Evolutionary conservation across 1,139 yeast species (phyloP).

Genomic region (Candida sp.): DNA sequence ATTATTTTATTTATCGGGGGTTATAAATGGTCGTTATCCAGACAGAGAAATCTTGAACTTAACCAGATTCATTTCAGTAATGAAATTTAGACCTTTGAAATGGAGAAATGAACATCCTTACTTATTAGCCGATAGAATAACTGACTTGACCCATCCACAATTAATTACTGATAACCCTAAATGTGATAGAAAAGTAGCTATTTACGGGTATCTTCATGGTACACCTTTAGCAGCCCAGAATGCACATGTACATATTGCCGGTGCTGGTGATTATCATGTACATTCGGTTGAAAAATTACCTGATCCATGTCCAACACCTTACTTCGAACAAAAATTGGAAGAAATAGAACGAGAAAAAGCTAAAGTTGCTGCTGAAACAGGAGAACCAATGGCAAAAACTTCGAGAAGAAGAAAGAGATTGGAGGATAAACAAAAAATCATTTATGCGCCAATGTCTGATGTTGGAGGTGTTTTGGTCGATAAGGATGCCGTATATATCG

Average conservation of each 20-base stretch:
- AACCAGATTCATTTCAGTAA: conserved; percentile 89
- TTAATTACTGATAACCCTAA: conserved; percentile 74
- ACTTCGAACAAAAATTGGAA: conserved; percentile 79
- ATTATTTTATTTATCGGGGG: conserved; percentile 91
- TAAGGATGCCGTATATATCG: conserved; percentile 94
- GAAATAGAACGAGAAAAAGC: conserved; percentile 71
- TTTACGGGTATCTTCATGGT: conserved; percentile 95
- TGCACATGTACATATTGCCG: conserved; percentile 90
- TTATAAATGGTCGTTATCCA: conserved; percentile 95
- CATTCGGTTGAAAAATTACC: conserved; percentile 83
- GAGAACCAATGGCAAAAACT: conserved; percentile 52
- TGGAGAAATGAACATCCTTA: conserved; percentile 99
- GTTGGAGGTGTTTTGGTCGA: conserved; percentile 98
- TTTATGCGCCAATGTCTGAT: conserved; percentile 99
- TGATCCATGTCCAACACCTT: conserved; percentile 99
- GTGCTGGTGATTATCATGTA: conserved; percentile 86
- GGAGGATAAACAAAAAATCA: conserved; percentile 90
- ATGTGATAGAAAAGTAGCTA: conserved; percentile 83
- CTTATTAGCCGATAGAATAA: conserved; percentile 83
- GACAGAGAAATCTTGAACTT: conserved; percentile 93
- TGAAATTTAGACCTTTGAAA: conserved; percentile 96
- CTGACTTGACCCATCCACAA: conserved; percentile 96
- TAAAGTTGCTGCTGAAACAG: conserved; percentile 59
- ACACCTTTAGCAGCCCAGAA: conserved; percentile 74
- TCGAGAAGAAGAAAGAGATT: conserved; percentile 80